phyloP scores from a whole-genome alignment of 331 rosid genomes.

The Telfairia occidentalis region DNA sequence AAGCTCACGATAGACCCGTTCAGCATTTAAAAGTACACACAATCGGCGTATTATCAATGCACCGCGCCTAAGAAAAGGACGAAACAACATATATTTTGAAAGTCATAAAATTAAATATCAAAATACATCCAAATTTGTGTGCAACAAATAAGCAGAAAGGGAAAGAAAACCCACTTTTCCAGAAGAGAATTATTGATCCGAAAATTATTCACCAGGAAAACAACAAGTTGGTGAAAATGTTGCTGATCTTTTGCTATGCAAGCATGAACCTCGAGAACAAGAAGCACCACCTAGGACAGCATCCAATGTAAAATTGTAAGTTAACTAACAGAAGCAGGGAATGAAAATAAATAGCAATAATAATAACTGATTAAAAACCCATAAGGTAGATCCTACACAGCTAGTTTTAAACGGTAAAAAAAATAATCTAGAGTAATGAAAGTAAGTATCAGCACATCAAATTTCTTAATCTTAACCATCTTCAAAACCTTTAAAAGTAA shows the following conservation, averaged over 20 bases:
- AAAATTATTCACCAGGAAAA: slow-evolving; percentile 69
- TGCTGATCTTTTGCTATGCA: slow-evolving; percentile 76
- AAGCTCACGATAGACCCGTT: slow-evolving; percentile 81
- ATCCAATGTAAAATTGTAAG: slow-evolving; percentile 18
- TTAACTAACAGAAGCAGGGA: neutral
- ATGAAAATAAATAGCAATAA: neutral
- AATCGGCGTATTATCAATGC: slow-evolving; percentile 88
- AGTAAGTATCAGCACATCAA: neutral
- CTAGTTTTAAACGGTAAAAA: neutral
- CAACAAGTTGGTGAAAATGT: slow-evolving; percentile 77
- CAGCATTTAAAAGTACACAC: slow-evolving; percentile 92
- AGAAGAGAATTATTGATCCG: slow-evolving; percentile 69
- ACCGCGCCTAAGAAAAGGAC: slow-evolving; percentile 58
- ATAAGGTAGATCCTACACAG: neutral
- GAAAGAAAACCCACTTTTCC: slow-evolving; percentile 56
- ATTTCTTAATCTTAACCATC: neutral
- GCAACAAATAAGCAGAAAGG: slow-evolving; percentile 14
- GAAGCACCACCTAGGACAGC: slow-evolving; percentile 70
- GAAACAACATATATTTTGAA: neutral
- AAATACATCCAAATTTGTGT: neutral
- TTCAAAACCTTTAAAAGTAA: neutral
- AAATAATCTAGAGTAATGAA: neutral
- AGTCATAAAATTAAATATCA: neutral
- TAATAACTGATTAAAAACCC: neutral
- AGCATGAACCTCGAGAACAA: slow-evolving; percentile 93